Base-by-base conservation (phyloP, 108 stramenopile genomes). In the Nitzschia sp. region DNA sequence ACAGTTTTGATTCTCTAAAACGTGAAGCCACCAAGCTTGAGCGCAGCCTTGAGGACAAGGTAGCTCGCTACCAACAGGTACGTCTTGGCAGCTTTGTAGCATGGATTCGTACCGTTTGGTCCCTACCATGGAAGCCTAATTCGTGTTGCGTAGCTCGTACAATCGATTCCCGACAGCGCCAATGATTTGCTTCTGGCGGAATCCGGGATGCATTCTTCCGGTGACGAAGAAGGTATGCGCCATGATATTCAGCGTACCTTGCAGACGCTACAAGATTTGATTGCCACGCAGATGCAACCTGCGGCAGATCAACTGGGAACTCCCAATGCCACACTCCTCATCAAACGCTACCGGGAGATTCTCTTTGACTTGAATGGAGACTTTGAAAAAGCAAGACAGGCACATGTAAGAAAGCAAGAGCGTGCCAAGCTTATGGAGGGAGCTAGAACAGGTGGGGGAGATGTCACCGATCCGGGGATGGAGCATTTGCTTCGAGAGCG, bases 271-370 rank as follows among this genome's bases (percentile, higher is more conserved):
- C 82, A 84, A 9, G 92, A 93, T 57, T 52, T 90, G 41, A 80
- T 92, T 69, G 79, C 80, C 25, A 74, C 78, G 19, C 79, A 84
- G 46, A 83, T 93, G 58, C 72, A 81, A 34, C 85, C 85, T 10
- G 81, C 79, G 5, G 85, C 87, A 15, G 84, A 87, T 43, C 75
- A 71, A 11, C 68, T 80, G 10, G 72, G 74, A 0, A 77, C 84
- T 25, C 75, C 75, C 9, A 82, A 84, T 51, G 78, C 85, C 51
- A 54, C 71, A 10, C 67, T 85, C 8, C 60, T 90, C 12, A 84
- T 90, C 57, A 89, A 89, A 60, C 81, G 92, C 51, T 93, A 93
- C 69, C 80, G 92, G 24, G 92, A 93, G 73, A 93, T 93, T 63
- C 67, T 93, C 9, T 87, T 88, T 65, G 92, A 93, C 75, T 78